These are phyloP conservation scores for Eucalyptus tenuipes DNA, from an alignment of 345 rosid genomes.

Conservation along the genomic window DNA sequence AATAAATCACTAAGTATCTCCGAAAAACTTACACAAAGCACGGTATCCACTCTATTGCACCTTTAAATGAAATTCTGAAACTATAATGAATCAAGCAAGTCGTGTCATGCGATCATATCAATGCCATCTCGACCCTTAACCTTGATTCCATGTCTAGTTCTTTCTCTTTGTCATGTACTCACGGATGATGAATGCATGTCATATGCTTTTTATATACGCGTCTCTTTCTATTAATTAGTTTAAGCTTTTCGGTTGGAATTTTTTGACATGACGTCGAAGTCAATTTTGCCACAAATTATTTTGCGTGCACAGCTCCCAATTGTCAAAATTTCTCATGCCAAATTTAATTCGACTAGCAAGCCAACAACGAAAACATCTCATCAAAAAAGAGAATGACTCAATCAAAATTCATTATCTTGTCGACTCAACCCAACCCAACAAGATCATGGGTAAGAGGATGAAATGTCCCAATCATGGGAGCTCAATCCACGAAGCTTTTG, in stretches of 20 bases:
- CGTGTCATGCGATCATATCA: accelerated
- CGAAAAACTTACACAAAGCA: not conserved
- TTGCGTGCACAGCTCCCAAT: accelerated
- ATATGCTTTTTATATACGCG: not conserved
- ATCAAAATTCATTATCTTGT: not conserved
- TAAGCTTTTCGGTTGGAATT: not conserved
- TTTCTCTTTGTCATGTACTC: not conserved
- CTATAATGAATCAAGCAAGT: not conserved
- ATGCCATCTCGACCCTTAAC: not conserved
- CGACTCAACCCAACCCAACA: not conserved
- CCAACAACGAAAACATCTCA: not conserved
- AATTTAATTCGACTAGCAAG: not conserved
- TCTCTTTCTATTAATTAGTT: accelerated
- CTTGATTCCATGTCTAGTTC: accelerated
- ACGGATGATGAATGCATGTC: accelerated
- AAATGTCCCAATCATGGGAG: not conserved
- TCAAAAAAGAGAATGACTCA: not conserved
- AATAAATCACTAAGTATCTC: not conserved
- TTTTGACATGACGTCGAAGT: not conserved
- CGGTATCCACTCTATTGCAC: not conserved
- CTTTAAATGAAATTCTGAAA: not conserved
- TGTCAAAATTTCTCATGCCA: accelerated
- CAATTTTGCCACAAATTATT: not conserved
- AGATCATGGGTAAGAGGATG: not conserved
- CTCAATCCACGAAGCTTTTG: not conserved